Conservation (phyloP, 352 stramenopile genomes). For the Globisporangium sylvaticum region DNA sequence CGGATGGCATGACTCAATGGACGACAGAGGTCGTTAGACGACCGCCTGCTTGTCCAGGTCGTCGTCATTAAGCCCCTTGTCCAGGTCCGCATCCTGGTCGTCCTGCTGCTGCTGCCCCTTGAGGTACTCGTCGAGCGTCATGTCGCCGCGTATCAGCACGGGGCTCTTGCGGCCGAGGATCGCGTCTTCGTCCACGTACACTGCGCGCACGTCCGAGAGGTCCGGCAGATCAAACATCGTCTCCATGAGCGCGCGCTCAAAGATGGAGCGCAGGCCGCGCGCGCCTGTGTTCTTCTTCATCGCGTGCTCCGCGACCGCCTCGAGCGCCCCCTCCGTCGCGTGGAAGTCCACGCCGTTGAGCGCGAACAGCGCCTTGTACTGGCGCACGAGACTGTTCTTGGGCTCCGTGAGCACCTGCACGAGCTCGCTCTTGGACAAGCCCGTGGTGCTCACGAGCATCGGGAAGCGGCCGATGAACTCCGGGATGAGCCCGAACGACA, state of each 20-base stretch:
- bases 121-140: conserved; percentile 69
- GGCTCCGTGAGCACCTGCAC: conserved; percentile 96
- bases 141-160: conserved; percentile 81
- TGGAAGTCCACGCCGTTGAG: conserved; percentile 96
- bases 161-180: conserved; percentile 88
- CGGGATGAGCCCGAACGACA: conserved; percentile 97
- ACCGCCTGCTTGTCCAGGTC: conserved; percentile 46
- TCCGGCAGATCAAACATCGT: conserved; percentile 97
- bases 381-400: conserved; percentile 97
- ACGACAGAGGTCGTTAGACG: conserved; percentile 24
- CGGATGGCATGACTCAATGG: background rate
- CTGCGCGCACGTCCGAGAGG: conserved; percentile 86
- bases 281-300: conserved; percentile 94
- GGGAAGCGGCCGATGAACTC: conserved; percentile 98
- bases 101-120: conserved; percentile 31
- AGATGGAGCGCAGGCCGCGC: conserved; percentile 94
- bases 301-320: conserved; percentile 91
- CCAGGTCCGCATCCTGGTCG: background rate
- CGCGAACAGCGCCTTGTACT: conserved; percentile 96
- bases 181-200: conserved; percentile 92
- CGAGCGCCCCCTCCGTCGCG: conserved; percentile 92
- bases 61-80: conserved; percentile 53
- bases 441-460: conserved; percentile 93
- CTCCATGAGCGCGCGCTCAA: conserved; percentile 93
- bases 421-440: conserved; percentile 89